A percentile compares a stretch with the other conserved stretches of the same genome.
Evolutionary conservation across 441 rosid genomes (phyloP).

Genomic region (Daphne laureola): DNA sequence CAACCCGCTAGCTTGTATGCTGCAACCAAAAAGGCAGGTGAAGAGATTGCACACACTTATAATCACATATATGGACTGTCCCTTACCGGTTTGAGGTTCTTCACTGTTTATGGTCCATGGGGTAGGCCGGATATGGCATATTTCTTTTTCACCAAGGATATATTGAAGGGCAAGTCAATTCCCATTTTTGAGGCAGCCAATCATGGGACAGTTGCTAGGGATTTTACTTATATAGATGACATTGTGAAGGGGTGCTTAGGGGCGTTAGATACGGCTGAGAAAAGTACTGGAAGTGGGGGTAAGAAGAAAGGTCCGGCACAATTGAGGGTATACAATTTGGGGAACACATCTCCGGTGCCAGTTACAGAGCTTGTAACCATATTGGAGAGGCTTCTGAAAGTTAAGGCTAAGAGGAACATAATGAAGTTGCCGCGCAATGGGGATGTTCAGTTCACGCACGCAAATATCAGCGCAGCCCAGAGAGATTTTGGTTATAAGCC

Average conservation of each 20-base stretch:
- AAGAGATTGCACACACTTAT: slow-evolving; percentile 94
- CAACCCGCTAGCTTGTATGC: slow-evolving; percentile 98
- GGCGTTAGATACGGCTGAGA: slow-evolving; percentile 83
- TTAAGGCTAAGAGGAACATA: slow-evolving; percentile 75
- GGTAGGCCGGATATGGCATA: slow-evolving; percentile 99
- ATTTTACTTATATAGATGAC: slow-evolving; percentile 95
- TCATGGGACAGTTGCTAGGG: slow-evolving; percentile 87
- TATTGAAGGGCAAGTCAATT: slow-evolving; percentile 73
- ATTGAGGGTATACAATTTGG: slow-evolving; percentile 85
- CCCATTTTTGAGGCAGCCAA: slow-evolving; percentile 67
- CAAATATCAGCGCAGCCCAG: slow-evolving; percentile 83
- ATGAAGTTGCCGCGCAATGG: slow-evolving; percentile 88
- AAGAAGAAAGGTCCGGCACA: slow-evolving; percentile 90
- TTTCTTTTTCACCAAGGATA: slow-evolving; percentile 90
- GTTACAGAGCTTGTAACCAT: slow-evolving; percentile 75
- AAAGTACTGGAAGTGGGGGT: slow-evolving; percentile 95
- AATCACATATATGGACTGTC: slow-evolving; percentile 95
- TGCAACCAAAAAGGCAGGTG: slow-evolving; percentile 96
- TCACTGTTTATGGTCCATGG: slow-evolving; percentile 99
- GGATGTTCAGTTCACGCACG: slow-evolving; percentile 90
- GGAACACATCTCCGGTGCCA: slow-evolving; percentile 94
- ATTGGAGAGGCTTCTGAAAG: slow-evolving; percentile 76
- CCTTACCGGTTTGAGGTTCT: slow-evolving; percentile 84
- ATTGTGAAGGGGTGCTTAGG: slow-evolving; percentile 92
- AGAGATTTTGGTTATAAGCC: slow-evolving; percentile 86